Base-by-base conservation (phyloP, 2,329 filamentous ascomycete genomes). In the Sphaerostilbella broomeana region DNA sequence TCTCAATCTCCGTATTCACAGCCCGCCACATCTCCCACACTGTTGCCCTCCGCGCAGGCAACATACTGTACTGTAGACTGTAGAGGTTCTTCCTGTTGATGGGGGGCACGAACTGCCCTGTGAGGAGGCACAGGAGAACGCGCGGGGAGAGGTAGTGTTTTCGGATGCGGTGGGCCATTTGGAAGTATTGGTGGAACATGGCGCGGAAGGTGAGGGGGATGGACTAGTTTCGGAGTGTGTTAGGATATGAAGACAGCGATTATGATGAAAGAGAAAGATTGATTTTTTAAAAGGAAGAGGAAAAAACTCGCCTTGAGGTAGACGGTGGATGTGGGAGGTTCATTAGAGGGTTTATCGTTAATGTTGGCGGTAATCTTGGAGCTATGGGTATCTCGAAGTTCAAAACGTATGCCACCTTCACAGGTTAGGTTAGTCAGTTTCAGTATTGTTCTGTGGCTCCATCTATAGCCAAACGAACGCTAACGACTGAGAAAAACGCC, bases 121-220 rank as follows among this genome's bases (percentile, higher is more conserved):
- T 94, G 17, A 89, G 70, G 2, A 98, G 79, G 53, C 87, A 92
- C 26, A 95, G 72, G 33, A 97, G 76, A 15, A 98, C 94, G 11
- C 81, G 77, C 0, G 87, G 87, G 0, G 88, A 90, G 29, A 97
- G 73, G 60, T 98, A 98, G 64, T 98, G 92, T 60, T 94, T 95
- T 42, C 87, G 82, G 46, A 98, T 86, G 33, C 92, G 86, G 47
- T 86, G 79, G 19, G 84, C 88, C 54, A 98, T 86, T 60, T 95
- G 88, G 57, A 94, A 95, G 64, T 98, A 98, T 55, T 97, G 89
- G 45, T 94, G 79, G 62, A 98, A 97, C 79, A 97, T 97, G 53
- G 85, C 86, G n/a, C 81, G 77, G 50, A 97, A 85, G 4, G 86
- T 81, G 6, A 98, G 76, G 3, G 92, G 90, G 6, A 95, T 84